A percentile compares a stretch with the other conserved stretches of the same genome.
phyloP scores from a whole-genome alignment of 179 eudicot species.

The Nepenthes alata region DNA sequence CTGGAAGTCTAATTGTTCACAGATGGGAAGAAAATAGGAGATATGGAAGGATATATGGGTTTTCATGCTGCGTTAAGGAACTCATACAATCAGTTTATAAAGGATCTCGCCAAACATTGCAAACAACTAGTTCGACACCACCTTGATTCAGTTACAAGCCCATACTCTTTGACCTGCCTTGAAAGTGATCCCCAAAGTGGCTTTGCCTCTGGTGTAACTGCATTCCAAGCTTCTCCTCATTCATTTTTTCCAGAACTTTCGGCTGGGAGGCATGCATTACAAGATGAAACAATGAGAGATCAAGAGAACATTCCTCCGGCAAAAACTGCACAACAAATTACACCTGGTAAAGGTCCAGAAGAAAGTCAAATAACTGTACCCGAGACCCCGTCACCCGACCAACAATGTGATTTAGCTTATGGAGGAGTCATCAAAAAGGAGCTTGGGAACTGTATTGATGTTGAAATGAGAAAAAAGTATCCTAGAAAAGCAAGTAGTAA shows the following conservation, averaged over 20 bases:
- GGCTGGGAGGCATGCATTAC: constrained; percentile 25
- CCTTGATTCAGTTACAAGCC: constrained; percentile 96
- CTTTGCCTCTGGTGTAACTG: constrained; percentile 25
- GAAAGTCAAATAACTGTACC: constrained; percentile 81
- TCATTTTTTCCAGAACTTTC: constrained; percentile 64
- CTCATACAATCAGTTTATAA: constrained; percentile 64
- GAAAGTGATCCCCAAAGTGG: constrained; percentile 41
- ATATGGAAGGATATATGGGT: constrained; percentile 91
- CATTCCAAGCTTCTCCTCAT: constrained; percentile 38
- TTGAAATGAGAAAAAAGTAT: constrained; percentile 74
- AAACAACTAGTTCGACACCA: constrained; percentile 86
- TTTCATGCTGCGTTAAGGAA: constrained; percentile 86
- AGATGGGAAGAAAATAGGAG: constrained; percentile 62
- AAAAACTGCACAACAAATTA: constrained; percentile 46
- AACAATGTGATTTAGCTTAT: constrained; percentile 52
- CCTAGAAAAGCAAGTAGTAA: constrained; percentile 42
- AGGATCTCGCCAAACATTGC: constrained; percentile 74
- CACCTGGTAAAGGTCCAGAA: constrained; percentile 75
- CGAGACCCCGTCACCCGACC: constrained; percentile 98
- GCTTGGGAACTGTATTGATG: constrained; percentile 50
- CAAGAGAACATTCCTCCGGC: constrained; percentile 90
- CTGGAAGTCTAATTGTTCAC: constrained; percentile 1
- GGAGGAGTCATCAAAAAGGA: constrained; percentile 61
- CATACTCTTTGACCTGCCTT: constrained; percentile 79
- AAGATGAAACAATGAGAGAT: constrained; percentile 27